Base-by-base conservation (phyloP, 2,329 filamentous ascomycete genomes). In the Pseudogymnoascus sp. region DNA sequence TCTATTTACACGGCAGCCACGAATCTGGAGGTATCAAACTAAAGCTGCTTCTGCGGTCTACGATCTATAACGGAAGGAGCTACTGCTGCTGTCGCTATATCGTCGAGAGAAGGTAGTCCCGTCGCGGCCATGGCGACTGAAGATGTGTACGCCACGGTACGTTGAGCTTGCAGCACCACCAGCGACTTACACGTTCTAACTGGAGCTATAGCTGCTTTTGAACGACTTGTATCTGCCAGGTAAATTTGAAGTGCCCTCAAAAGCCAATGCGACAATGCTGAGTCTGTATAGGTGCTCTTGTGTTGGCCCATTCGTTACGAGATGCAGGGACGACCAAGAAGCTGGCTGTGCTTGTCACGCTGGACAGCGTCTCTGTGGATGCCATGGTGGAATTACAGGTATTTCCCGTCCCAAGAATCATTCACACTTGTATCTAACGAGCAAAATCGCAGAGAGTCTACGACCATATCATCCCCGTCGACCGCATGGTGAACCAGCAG, bases 141-240 rank as follows among this genome's bases (percentile, higher is more conserved):
- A 71, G 81, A 84, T 73, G 83, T 83, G 60, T 87, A 87, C 72
- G 84, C 82, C 75, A 87, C 84, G 69, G 83, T 85, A 59, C 62
- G 69, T 66, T 57, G 34, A 23, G 38, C 15, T 59, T 26, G 41
- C 48, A 60, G 23, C 57, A 52, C 59, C 57, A 55, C 63, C 41
- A 60, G 30, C 45, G 15, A 48, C 60, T 39, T 30, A 13, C 45
- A 52, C 62, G 62, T 64, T 21, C 60, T 37, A 37, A 57, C 30
- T 15, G 19, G 33, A 57, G 45, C 34, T 64, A 69, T 74, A 96
- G 92, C 88, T 99, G 73, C 83, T 97, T 60, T 79, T 95, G 76
- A 96, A 84, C 76, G 92, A 99, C 76, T 82, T 82, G 64, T 99
- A 99, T 74, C 83, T 99, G 57, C 92, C 94, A 72, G 92, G 92